phyloP scores from a whole-genome alignment of 2,329 filamentous ascomycete genomes.

The Claviceps sp. region DNA sequence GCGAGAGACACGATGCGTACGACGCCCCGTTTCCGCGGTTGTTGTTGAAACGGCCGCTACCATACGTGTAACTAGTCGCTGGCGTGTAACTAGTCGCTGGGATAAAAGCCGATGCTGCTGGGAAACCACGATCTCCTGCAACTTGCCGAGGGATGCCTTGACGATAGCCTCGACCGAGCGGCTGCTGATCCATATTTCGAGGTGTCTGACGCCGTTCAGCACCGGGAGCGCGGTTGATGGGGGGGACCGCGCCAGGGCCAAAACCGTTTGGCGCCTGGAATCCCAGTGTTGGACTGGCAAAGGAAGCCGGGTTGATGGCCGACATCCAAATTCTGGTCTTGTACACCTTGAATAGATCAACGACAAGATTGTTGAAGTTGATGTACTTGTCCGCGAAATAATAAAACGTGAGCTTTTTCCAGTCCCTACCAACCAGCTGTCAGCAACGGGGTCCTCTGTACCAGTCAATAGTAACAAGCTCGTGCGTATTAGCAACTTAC shows the following conservation, averaged over 20 bases:
- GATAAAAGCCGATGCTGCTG: constrained; percentile 19
- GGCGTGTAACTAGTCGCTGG: constrained; percentile 23
- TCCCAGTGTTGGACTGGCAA: constrained; percentile 64
- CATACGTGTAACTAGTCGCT: constrained; percentile 23
- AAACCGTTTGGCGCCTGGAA: constrained; percentile 56
- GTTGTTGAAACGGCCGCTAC: constrained; percentile 15
- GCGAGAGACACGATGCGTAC: constrained; percentile 16
- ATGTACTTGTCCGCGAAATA: constrained; percentile 98
- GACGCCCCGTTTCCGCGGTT: constrained; percentile 14
- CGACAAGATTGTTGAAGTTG: constrained; percentile 96
- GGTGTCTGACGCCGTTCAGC: constrained; percentile 36
- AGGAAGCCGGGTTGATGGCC: constrained; percentile 93
- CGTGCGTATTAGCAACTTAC: constrained; percentile 40
- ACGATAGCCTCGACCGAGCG: constrained; percentile 29
- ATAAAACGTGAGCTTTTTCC: constrained; percentile 98
- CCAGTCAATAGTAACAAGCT: neutral
- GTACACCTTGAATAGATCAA: constrained; percentile 97
- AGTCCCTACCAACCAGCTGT: constrained; percentile 53
- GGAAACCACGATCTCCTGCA: constrained; percentile 27
- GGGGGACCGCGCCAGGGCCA: constrained; percentile 53
- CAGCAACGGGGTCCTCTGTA: constrained; percentile 1
- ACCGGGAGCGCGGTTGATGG: constrained; percentile 33
- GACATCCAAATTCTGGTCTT: constrained; percentile 99
- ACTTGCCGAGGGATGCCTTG: constrained; percentile 29
- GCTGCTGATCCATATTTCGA: constrained; percentile 21